Base-by-base conservation (phyloP, 2,329 filamentous ascomycete genomes). In the Ophiognomonia clavigignenti-juglandacearum region DNA sequence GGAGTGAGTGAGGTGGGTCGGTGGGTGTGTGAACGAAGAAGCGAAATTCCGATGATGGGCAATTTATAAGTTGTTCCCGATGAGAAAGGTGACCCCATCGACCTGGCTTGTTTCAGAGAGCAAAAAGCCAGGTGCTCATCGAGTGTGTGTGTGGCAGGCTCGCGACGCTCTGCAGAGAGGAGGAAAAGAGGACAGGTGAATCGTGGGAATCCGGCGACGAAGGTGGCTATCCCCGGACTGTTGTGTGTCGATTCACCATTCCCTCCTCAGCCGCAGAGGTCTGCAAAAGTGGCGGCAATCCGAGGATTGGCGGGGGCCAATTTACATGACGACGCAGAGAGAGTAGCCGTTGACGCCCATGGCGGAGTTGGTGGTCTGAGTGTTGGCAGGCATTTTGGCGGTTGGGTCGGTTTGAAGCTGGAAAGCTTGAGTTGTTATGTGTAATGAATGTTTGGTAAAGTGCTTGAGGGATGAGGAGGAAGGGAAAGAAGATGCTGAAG, bases 291-390 rank as follows among this genome's bases (percentile, higher is more conserved):
- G n/a, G 41, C 42, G 24, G 38, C 48, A 46, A 20, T 29, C 32
- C 36, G 22, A 19, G 5, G 40, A 26, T 38, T n/a, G n/a, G n/a
- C n/a, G n/a, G n/a, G 22, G n/a, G 22, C 27, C 13, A 1, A 13
- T 61, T 60, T 63, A 64, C 61, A 64, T 61, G 56, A 63, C 56
- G 55, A 60, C 54, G 55, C 61, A 64, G 57, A 58, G 58, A 55
- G 51, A 55, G 51, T 55, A 53, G 23, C 39, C 52, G 23, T 45
- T 48, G 57, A 57, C 52, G 55, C 56, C 57, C 48, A 54, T 56
- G 52, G 54, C 47, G 53, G 56, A 55, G 53, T 57, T 52, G 47
- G 51, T 53, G 43, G 54, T 45, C 47, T 56, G 51, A 47, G 54
- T 55, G 54, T 55, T 57, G 56, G 59, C 59, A 60, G 59, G 57